These are phyloP conservation scores for Gnaphalium uliginosum DNA, from an alignment of 129 eudicot genomes.

Conservation along the genomic window DNA sequence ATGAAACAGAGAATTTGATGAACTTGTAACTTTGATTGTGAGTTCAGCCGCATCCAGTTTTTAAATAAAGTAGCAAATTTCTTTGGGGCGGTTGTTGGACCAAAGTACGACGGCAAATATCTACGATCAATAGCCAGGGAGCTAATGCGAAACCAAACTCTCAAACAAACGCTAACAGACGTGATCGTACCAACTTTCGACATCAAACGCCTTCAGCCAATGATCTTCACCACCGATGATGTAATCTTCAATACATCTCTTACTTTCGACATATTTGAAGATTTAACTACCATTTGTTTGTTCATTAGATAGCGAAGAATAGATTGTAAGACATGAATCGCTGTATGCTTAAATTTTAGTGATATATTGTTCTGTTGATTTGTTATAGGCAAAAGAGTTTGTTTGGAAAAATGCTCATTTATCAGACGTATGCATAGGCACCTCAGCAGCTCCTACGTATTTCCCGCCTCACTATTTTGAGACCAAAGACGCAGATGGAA, in stretches of 20 bases:
- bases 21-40: slow-evolving; percentile 6
- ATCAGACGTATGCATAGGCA: slow-evolving; percentile 59
- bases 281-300: neutral
- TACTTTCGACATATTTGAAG: neutral
- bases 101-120: slow-evolving; percentile 55
- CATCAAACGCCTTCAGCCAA: slow-evolving; percentile 56
- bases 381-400: slow-evolving; percentile 39
- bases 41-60: slow-evolving; percentile 37
- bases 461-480: slow-evolving; percentile 56
- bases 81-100: slow-evolving; percentile 38
- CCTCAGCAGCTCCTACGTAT: slow-evolving; percentile 65
- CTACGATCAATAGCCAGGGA: slow-evolving; percentile 34
- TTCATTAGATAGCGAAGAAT: no score
- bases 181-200: slow-evolving; percentile 57
- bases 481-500: slow-evolving; percentile 39
- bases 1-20: no score
- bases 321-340: no score
- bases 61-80: slow-evolving; percentile 29
- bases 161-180: slow-evolving; percentile 40
- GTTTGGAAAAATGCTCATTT: slow-evolving; percentile 40
- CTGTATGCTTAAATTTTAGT: no score
- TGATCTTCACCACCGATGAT: slow-evolving; percentile 45
- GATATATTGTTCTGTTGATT: slow-evolving; percentile 2
- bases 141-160: slow-evolving; percentile 30
- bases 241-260: slow-evolving; percentile 21